Evolutionary conservation across 2,329 filamentous ascomycete species (phyloP).

Genomic region (Alternaria sp.): DNA sequence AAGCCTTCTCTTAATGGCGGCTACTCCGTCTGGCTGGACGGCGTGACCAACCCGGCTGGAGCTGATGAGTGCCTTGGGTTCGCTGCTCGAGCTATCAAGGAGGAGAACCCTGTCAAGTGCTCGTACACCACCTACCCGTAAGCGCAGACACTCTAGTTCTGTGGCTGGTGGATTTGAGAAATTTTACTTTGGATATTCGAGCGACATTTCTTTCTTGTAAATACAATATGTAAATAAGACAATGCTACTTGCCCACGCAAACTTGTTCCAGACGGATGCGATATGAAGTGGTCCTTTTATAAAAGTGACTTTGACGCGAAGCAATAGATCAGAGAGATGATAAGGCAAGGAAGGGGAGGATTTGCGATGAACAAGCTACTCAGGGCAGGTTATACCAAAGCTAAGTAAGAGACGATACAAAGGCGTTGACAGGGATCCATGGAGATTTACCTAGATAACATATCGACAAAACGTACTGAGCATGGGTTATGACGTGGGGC

Average conservation of each 20-base stretch:
- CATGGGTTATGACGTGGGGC: too few species aligned
- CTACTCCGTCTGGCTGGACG: slow-evolving; percentile 41
- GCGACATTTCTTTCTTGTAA: not conserved
- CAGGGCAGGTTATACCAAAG: not conserved
- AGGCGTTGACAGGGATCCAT: not conserved
- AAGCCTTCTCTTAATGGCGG: slow-evolving; percentile 56
- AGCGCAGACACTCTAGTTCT: not conserved
- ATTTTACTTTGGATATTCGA: not conserved
- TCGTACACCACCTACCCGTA: slow-evolving; percentile 24
- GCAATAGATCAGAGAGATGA: not conserved
- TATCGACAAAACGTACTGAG: not conserved
- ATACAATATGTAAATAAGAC: not conserved
- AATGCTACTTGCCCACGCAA: not conserved
- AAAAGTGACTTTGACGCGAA: not conserved
- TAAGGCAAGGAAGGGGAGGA: not conserved
- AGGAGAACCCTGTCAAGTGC: slow-evolving; percentile 28
- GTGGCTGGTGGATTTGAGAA: not conserved
- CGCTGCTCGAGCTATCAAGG: slow-evolving; percentile 36
- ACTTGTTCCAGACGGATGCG: not conserved
- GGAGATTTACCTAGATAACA: not conserved
- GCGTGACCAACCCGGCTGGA: slow-evolving; percentile 30
- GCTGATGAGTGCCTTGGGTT: slow-evolving; percentile 49
- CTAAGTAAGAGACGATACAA: not conserved
- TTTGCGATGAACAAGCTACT: not conserved
- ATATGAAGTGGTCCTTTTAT: not conserved